Evolutionary conservation across 2,329 filamentous ascomycete genomes (phyloP), one percentile per base, ranked within the genome.

Genomic region (Chrysoporthe deuterocubensis): DNA sequence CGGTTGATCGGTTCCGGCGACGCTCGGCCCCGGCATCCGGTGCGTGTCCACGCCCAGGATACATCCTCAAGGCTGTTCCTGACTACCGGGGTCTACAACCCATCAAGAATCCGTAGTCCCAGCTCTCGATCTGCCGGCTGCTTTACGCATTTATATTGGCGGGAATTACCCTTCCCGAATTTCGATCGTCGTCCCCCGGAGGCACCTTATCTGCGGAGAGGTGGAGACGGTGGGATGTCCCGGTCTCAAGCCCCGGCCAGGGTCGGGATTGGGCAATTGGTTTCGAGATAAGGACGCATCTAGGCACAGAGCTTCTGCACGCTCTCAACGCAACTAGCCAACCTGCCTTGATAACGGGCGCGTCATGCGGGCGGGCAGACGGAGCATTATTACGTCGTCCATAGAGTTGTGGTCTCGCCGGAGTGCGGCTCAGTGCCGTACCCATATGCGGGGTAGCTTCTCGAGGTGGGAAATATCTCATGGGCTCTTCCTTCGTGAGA

Each of bases 381-480:
- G 21, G 66, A 61, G 43, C 8, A 9, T 54, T 44, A 69, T 69
- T 69, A 69, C 67, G 65, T 69, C 67, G 62, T 68, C 57, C 21
- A 56, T 57, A 40, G 16, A 57, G 54, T 11, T 52, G 16, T 37
- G 32, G 60, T 50, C 32, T n/a, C 14, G 54, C 40, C 16, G 4
- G 54, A 34, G 48, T 54, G 46, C 48, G n/a, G 57, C 34, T 43
- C 40, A 64, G 34, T 62, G 52, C 63, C 61, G 65, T 50, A 62
- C 52, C 40, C 18, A 16, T 63, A 59, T 70, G 68, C 68, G 68
- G 68, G 68, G 68, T 68, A 70, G 67, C 50, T 46, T 43, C n/a
- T 54, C 2, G 42, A 50, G 52, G 43, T 16, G 32, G 42, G 21
- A 42, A 54, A 42, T 40, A 52, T 48, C n/a, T 37, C 57, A 26